Evolutionary conservation across 129 eudicot species (phyloP).

Genomic region (Artemisia argyi): DNA sequence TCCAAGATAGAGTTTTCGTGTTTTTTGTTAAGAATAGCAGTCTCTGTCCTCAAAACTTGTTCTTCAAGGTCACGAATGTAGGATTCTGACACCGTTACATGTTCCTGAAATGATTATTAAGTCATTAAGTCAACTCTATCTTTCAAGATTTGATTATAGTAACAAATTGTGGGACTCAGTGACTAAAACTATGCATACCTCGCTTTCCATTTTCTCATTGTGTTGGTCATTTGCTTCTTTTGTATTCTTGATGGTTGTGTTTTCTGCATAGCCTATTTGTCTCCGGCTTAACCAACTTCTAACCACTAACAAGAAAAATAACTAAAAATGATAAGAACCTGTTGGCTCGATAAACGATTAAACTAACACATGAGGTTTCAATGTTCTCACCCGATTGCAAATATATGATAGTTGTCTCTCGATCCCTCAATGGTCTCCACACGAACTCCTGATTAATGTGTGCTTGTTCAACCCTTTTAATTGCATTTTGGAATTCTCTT

Average conservation of each 20-base stretch:
- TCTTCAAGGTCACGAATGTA: constrained; percentile 50
- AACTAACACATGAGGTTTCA: not conserved
- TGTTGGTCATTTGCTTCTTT: not conserved
- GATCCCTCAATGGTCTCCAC: constrained; percentile 34
- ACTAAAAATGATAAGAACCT: not conserved
- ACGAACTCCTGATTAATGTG: constrained; percentile 30
- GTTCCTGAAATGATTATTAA: constrained; percentile 33
- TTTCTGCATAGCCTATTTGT: constrained; percentile 12
- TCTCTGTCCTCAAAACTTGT: constrained; percentile 55
- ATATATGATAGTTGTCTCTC: constrained; percentile 34
- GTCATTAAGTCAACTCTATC: not conserved
- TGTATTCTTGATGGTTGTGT: not conserved
- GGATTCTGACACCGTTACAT: constrained; percentile 32
- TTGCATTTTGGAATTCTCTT: constrained; percentile 25
- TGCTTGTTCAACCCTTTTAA: constrained; percentile 14
- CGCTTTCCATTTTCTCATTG: constrained; percentile 3
- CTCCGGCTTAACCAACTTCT: constrained; percentile 52
- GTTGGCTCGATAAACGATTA: not conserved
- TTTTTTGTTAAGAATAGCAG: constrained; percentile 42
- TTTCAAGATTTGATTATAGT: not conserved
- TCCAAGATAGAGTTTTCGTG: constrained; percentile 50
- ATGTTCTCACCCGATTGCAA: constrained; percentile 45
- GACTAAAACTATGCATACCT: constrained; percentile 23
- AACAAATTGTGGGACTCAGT: not conserved
- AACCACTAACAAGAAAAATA: constrained; percentile 32